Evolutionary conservation across 78 protist genomes (phyloP).

Genomic region (Polysphondylium violaceum): DNA sequence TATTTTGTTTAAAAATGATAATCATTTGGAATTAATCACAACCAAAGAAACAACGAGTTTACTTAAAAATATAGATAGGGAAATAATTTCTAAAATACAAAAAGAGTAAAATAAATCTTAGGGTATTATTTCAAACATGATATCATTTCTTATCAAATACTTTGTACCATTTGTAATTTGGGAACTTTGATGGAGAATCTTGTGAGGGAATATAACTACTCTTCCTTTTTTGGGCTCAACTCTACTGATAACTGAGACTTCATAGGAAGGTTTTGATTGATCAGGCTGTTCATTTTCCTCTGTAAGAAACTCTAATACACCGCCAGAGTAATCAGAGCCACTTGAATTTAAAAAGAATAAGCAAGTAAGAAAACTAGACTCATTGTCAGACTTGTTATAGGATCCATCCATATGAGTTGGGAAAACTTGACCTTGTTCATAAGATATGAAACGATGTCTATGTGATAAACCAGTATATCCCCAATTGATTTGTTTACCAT

Average conservation of each 20-base stretch:
- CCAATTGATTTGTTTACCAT: background rate
- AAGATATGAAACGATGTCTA: background rate
- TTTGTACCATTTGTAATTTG: background rate
- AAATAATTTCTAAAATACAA: too few relatives aligned
- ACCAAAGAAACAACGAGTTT: too few relatives aligned
- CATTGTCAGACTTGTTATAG: background rate
- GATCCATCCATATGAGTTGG: background rate
- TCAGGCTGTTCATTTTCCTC: background rate
- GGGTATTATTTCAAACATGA: too few relatives aligned
- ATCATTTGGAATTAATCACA: too few relatives aligned
- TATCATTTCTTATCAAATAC: background rate
- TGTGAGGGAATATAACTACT: background rate
- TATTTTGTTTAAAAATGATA: too few relatives aligned
- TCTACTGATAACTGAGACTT: too few relatives aligned
- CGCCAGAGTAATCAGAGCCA: background rate
- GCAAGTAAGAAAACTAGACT: background rate
- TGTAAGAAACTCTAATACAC: background rate
- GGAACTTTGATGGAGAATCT: background rate
- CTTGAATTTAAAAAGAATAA: too few relatives aligned
- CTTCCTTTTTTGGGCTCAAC: background rate
- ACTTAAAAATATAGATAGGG: too few relatives aligned
- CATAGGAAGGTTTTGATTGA: background rate
- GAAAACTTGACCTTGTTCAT: background rate
- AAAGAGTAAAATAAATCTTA: too few relatives aligned
- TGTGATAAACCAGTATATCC: background rate